A percentile compares a stretch with the other conserved stretches of the same genome.
These are phyloP conservation scores for Globisporangium spiculum DNA, from an alignment of 352 stramenopile species.

Conservation along the genomic window DNA sequence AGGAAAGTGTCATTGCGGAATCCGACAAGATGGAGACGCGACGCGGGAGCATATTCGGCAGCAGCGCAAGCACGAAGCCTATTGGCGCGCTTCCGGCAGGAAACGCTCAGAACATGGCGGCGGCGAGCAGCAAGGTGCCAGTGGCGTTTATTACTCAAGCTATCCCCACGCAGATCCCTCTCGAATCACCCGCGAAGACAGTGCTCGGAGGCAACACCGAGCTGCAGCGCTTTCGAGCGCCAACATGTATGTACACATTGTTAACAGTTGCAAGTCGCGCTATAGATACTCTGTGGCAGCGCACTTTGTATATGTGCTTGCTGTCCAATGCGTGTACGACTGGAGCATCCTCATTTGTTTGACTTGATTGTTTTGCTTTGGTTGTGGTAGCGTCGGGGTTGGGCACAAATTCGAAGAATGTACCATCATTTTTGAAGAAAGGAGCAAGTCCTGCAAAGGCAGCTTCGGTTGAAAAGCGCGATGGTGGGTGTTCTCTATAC, in stretches of 20 bases:
- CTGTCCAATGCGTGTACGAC: neutral
- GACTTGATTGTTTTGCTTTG: neutral
- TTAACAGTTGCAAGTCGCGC: neutral
- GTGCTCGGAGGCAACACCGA: neutral
- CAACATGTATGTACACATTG: neutral
- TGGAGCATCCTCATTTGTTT: neutral
- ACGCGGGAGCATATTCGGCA: neutral
- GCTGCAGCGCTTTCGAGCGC: neutral
- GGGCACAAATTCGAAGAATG: neutral
- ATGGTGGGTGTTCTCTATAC: neutral
- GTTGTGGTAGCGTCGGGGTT: neutral
- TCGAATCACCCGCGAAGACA: constrained; percentile 16
- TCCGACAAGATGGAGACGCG: constrained; percentile 10
- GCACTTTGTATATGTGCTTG: neutral
- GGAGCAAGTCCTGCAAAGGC: neutral
- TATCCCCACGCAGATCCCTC: constrained; percentile 12
- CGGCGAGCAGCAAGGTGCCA: neutral
- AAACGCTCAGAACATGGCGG: neutral
- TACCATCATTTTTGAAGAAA: constrained; percentile 1
- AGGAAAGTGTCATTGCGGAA: constrained; percentile 12
- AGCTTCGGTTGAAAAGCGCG: neutral
- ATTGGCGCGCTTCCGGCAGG: neutral
- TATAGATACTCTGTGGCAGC: neutral
- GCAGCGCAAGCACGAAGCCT: neutral
- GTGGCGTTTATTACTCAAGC: constrained; percentile 1